Percentiles rank a stretch among this genome's conserved stretches.
These are phyloP conservation scores for Leucosporidium scottii DNA, from an alignment of 768 basidiomycete species.

Conservation along the genomic window DNA sequence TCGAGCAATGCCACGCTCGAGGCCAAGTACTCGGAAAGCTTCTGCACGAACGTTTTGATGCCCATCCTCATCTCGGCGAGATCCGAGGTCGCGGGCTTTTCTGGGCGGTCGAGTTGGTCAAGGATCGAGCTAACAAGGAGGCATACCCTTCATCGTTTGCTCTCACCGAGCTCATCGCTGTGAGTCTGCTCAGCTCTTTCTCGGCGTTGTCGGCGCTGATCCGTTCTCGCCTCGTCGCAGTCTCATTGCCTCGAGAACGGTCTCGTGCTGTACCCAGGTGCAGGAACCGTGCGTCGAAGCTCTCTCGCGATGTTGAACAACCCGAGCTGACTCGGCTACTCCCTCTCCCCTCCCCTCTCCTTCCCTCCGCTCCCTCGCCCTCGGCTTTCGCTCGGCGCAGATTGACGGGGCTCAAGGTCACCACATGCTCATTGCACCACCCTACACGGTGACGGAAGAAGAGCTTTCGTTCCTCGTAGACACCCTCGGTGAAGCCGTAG, in stretches of 20 bases:
- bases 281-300: constrained; percentile 10
- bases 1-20: constrained; percentile 8
- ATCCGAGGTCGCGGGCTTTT: constrained; percentile 36
- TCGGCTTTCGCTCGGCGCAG: background rate
- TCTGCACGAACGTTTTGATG: background rate
- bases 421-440: constrained; percentile 33
- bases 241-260: constrained; percentile 8
- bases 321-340: background rate
- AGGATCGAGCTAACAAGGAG: constrained; percentile 8
- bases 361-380: no score
- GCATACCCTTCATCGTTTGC: constrained; percentile 6
- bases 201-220: no score
- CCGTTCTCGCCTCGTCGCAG: no score
- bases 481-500: constrained; percentile 2
- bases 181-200: no score
- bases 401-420: constrained; percentile 27
- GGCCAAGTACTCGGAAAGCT: background rate
- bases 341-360: background rate
- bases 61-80: constrained; percentile 19
- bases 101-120: constrained; percentile 23
- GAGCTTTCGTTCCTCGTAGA: constrained; percentile 29
- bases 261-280: constrained; percentile 21
- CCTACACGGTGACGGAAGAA: constrained; percentile 28
- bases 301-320: background rate
- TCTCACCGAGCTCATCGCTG: constrained; percentile 1